Conservation (phyloP, 2,329 filamentous ascomycete species). For the Lasiodiplodia sp. region DNA sequence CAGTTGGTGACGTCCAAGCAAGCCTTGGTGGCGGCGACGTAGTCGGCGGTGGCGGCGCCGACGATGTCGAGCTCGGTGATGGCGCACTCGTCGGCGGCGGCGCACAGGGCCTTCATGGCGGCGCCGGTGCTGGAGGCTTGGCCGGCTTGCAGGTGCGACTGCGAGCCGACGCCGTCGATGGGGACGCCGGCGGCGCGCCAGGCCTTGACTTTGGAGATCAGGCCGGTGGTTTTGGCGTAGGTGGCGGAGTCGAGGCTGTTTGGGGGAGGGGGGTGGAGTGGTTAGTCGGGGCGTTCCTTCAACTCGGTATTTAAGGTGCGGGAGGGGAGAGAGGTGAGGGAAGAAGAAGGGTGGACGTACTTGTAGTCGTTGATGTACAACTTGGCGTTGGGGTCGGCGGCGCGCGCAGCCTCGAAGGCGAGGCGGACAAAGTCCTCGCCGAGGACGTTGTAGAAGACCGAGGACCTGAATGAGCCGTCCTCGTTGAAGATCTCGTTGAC, state of each 20-base stretch:
- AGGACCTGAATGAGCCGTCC: constrained; percentile 64
- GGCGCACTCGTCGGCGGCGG: constrained; percentile 64
- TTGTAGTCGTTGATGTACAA: constrained; percentile 78
- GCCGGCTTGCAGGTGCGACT: constrained; percentile 61
- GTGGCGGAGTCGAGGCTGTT: constrained; percentile 67
- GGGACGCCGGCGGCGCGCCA: constrained; percentile 69
- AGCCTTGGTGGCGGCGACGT: constrained; percentile 60
- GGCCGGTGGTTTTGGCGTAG: constrained; percentile 64
- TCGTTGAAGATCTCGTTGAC: constrained; percentile 71
- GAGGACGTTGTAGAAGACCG: constrained; percentile 71
- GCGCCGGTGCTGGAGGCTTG: constrained; percentile 54
- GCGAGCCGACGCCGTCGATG: constrained; percentile 70
- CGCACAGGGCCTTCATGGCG: constrained; percentile 62
- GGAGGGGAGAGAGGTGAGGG: neutral
- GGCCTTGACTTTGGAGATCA: constrained; percentile 67
- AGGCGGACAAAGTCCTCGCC: constrained; percentile 74
- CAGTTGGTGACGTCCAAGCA: constrained; percentile 67
- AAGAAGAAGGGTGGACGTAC: constrained; percentile 35
- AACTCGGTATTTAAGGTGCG: neutral
- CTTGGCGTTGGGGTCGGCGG: constrained; percentile 71
- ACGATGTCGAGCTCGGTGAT: constrained; percentile 74
- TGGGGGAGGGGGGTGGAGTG: neutral
- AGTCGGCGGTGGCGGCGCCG: constrained; percentile 63
- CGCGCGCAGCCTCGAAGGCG: constrained; percentile 72
- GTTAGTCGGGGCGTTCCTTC: constrained; percentile 43